These are phyloP conservation scores for Coemansia sp. DNA, from an alignment of 192 early-diverging fungal species.

Conservation along the genomic window DNA sequence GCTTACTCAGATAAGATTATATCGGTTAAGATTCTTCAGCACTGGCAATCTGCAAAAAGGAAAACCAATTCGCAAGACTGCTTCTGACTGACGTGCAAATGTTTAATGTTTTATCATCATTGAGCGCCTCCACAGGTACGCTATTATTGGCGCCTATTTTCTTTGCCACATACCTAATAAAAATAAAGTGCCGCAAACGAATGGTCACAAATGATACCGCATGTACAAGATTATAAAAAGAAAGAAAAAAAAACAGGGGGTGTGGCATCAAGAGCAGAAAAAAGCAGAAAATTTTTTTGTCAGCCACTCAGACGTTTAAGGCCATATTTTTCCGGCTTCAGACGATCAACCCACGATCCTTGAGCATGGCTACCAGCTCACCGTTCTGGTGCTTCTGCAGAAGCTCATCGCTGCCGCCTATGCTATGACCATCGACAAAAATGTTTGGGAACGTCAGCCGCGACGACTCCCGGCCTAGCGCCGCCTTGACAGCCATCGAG, in stretches of 20 bases:
- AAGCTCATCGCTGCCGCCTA: constrained; percentile 67
- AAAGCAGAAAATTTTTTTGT: not conserved
- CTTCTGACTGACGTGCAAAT: constrained; percentile 56
- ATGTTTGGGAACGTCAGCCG: constrained; percentile 69
- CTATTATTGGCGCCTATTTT: too few species aligned
- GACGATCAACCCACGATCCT: constrained; percentile 24
- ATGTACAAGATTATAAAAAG: too few species aligned
- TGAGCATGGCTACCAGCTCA: constrained; percentile 55
- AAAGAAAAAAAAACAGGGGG: not conserved
- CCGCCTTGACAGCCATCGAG: constrained; percentile 58
- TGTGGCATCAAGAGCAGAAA: not conserved
- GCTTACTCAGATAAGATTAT: constrained; percentile 25
- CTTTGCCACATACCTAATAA: too few species aligned
- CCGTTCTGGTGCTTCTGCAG: constrained; percentile 48
- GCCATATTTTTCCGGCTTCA: not conserved
- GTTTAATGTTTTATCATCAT: constrained; percentile 40
- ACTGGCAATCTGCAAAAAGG: constrained; percentile 1
- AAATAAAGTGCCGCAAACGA: too few species aligned
- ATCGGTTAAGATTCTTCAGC: constrained; percentile 38
- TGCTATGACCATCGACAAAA: constrained; percentile 67
- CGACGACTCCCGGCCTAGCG: constrained; percentile 52
- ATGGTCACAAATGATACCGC: too few species aligned
- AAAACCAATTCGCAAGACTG: not conserved
- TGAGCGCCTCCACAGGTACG: not conserved
- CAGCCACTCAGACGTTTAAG: not conserved